These are phyloP conservation scores for Aeschynomene evenia DNA, from an alignment of 306 rosid species.

Conservation along the genomic window DNA sequence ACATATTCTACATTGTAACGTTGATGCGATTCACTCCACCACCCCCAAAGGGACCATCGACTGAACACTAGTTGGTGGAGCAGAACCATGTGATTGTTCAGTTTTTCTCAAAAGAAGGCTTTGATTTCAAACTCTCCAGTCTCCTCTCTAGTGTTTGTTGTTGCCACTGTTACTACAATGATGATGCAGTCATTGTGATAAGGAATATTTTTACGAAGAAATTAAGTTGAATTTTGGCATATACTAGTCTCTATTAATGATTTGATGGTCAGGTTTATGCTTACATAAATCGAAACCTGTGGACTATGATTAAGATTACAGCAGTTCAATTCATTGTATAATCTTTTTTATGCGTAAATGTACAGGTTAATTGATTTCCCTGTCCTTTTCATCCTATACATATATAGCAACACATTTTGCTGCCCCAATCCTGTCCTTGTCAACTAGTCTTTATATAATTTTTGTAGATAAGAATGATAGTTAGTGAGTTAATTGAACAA, in stretches of 20 bases:
- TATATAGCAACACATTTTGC: too few species aligned
- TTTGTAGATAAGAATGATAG: too few species aligned
- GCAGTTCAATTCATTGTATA: neutral
- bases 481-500: too few species aligned
- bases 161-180: neutral
- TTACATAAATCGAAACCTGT: too few species aligned
- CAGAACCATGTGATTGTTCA: conserved; percentile 69
- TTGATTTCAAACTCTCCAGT: conserved; percentile 80
- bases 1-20: conserved; percentile 83
- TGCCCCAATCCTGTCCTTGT: too few species aligned
- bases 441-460: too few species aligned
- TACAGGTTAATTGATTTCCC: conserved; percentile 22
- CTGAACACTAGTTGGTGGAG: conserved; percentile 49
- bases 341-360: conserved; percentile 11
- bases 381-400: conserved; percentile 44
- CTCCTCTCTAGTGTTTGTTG: neutral
- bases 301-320: conserved; percentile 7
- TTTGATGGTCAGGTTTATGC: too few species aligned
- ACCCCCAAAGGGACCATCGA: conserved; percentile 51
- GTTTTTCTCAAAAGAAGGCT: conserved; percentile 42
- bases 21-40: conserved; percentile 69
- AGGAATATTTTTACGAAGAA: conserved; percentile 34
- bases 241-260: neutral
- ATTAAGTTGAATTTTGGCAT: conserved; percentile 16
- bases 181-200: conserved; percentile 28